Evolutionary conservation across 257 asterid genomes (phyloP), one percentile per base, ranked within the genome.

Genomic region (Solanum sejunctum): DNA sequence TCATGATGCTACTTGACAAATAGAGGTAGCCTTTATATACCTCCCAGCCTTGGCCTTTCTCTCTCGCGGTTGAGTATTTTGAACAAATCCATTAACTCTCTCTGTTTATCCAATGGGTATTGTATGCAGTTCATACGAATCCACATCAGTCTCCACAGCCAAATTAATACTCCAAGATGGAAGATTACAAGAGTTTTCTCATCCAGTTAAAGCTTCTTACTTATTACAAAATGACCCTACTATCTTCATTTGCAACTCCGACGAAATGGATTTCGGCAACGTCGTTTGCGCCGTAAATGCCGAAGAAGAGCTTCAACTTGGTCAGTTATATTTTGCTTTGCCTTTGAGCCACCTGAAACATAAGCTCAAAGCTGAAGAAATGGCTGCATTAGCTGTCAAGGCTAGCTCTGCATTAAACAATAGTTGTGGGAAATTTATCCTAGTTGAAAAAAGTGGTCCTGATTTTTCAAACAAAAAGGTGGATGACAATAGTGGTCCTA

Each of bases 331-430:
- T 84, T 97, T 97, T 79, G 97, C 93, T 83, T 89, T 95, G 86
- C 98, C 98, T 70, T 77, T 94, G 86, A 92, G 82, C 84, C 88
- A 89, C 84, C 51, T 97, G 69, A 86, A 83, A 69, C 90, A 84
- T 81, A 94, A 93, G 89, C 90, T 97, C 3, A 91, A 88, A 88
- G 93, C 97, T 63, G 98, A 92, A 85, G 98, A 95, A 85, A 97
- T 97, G 98, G 98, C 99, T 8, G 98, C 99, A 91, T 92, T 97
- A 95, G 99, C 98, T 17, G 96, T 95, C 11, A 97, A 97, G 61
- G 99, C 99, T 18, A 93, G 95, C 89, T 91, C 96, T 12, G 99
- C 99, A 2, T 41, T 95, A 78, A 89, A 89, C 23, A 92, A 88
- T 83, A 87, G 89, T 8, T 89, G 90, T 10, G 86, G 89, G 67